Conservation (phyloP, 2,329 filamentous ascomycete species). For the Arthrobotrys sinensis region DNA sequence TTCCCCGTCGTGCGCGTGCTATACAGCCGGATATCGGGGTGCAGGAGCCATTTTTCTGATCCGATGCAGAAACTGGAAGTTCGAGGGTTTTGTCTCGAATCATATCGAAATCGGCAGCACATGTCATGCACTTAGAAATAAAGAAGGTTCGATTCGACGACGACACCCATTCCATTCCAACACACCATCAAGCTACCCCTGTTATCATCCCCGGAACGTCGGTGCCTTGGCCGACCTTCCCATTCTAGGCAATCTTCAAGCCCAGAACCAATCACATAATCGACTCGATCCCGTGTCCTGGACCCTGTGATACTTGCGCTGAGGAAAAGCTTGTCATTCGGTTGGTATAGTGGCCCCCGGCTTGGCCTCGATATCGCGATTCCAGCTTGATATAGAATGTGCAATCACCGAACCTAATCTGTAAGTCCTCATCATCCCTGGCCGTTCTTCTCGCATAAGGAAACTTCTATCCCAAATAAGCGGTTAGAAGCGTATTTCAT, state of each 20-base stretch:
- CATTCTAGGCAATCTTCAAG: conserved; percentile 17
- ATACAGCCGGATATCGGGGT: neutral
- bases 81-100: conserved; percentile 25
- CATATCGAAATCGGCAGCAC: conserved; percentile 27
- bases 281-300: conserved; percentile 36
- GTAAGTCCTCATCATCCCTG: conserved; percentile 39
- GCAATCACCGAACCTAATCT: conserved; percentile 14
- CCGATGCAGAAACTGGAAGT: conserved; percentile 28
- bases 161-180: conserved; percentile 15
- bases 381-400: conserved; percentile 49
- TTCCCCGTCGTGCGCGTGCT: neutral
- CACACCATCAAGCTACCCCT: conserved; percentile 9
- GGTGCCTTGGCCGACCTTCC: conserved; percentile 55
- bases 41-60: conserved; percentile 12
- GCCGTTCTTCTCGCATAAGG: conserved; percentile 26
- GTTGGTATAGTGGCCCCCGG: conserved; percentile 37
- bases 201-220: conserved; percentile 9
- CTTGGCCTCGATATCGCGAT: conserved; percentile 34
- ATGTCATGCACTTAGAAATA: conserved; percentile 19
- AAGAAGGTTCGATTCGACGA: conserved; percentile 9
- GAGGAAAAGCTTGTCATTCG: conserved; percentile 42
- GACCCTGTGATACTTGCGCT: conserved; percentile 44
- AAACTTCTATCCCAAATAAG: conserved; percentile 39
- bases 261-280: conserved; percentile 42
- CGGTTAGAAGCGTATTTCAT: conserved; percentile 14